Base-by-base conservation (phyloP, 352 stramenopile species). In the Phytophthora foliorum region DNA sequence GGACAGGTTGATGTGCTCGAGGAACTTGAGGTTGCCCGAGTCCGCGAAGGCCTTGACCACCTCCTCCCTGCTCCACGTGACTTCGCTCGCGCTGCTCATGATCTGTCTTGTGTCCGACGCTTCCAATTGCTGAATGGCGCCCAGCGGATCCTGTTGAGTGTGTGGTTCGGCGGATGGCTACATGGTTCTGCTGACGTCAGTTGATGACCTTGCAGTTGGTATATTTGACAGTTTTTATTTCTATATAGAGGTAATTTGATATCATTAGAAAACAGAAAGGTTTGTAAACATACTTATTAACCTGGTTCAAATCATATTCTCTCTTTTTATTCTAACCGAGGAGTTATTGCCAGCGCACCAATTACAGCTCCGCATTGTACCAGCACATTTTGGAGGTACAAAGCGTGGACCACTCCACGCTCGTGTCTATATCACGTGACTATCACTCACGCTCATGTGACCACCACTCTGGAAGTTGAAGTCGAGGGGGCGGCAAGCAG, bases 1-100 rank as follows among this genome's bases (percentile, higher is more conserved):
- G 49, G 81, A 82, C 46, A 92, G 64, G 63, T 92, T 92, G 31
- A 92, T 79, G 64, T 92, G 84, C 65, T 92, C 84, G 29, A 92
- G 67, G 60, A 92, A 84, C 64, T 84, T 84, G 72, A 91, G 81
- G 71, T 90, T 90, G 45, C 81, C 81, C 11, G 69, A 62, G 39
- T 87, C 65, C 57, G 85, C 72, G 57, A 82, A 75, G 38, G 84
- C 79, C 68, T 82, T 54, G 60, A 86, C 46, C 63, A 83, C 78
- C 60, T 88, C 60, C 44, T 81, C 69, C 53, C 82, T 86, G 49
- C 67, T 79, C 67, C 82, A 81, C 49, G 72, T 67, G 17, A 64
- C 72, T 24, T 83, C 78, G 3, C 38, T 55, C 45, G 24, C 50
- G 34, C 32, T n/a, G 38, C 38, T 61, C 79, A 88, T 89, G 21